Evolutionary conservation across 495 filamentous ascomycete genomes (phyloP), one percentile per base, ranked within the genome.

Genomic region (Astrocystis sublimbata): DNA sequence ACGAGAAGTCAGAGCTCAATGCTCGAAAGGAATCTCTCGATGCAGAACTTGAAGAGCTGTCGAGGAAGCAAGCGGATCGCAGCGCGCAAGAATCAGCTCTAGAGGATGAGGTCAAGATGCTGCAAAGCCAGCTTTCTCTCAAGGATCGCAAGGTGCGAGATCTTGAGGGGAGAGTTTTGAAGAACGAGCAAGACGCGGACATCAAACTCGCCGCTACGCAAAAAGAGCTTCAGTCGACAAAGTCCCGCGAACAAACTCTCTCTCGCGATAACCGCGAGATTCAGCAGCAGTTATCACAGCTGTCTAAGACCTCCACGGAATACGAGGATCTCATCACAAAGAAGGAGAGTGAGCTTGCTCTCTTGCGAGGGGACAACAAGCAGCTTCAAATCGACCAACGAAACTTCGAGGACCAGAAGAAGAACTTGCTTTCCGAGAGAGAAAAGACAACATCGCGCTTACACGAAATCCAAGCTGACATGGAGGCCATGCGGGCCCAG

Each of bases 91-190:
- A 97, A 64, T 85, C 89, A 30, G 83, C 83, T 7, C 76, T 98
- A 2, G 82, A 83, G 24, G 88, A 91, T 58, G 93, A 97, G 61
- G 84, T 96, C 62, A 91, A 90, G 70, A 92, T 97, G 85, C 84
- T 98, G 21, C 88, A 93, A 63, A 98, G 94, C 59, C 93, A 97
- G 65, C 78, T 98, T 17, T 86, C 84, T 50, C 73, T 98, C 58
- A 97, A 96, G 73, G 92, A 96, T 40, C 88, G 93, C 24, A 98
- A 98, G 65, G 75, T 92, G 5, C 88, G 91, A 45, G 96, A 98
- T 56, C 78, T 97, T 10, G 93, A 98, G 70, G 81, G 82, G 38
- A 96, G 92, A 69, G 73, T 97, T 13, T 75, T 96, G 38, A 90
- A 92, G 70, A 85, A 85, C 0, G 94, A 98, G 61, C 91, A 96